Base-by-base conservation (phyloP, 768 basidiomycete species). In the Clitopilus passeckerianus region DNA sequence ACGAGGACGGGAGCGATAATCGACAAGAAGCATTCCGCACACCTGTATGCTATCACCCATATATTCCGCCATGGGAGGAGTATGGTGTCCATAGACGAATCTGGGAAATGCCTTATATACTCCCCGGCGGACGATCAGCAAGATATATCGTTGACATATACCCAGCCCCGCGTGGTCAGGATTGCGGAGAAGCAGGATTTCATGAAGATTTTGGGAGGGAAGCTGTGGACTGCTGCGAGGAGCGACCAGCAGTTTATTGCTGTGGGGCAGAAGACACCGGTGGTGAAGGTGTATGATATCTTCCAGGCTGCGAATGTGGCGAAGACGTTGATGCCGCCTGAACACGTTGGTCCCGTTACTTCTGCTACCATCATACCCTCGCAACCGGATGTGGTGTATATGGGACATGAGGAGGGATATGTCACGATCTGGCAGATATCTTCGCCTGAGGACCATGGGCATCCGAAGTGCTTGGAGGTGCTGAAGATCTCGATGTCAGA, bases 371-470 rank as follows among this genome's bases (percentile, higher is more conserved):
- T 91, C 33, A 70, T 98, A 6, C 87, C 91, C 0, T 82, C 86
- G 0, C 77, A 83, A 18, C 86, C 87, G 0, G 77, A 82, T 1
- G 71, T 77, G 27, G 89, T 92, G 37, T 97, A 88, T 65, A 76
- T 99, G 34, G 94, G 91, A 0, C 96, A 99, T 65, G 95, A 98
- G 71, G 94, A 90, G 43, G 96, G 96, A 0, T 87, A 81, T 66
- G 79, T 98, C 62, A 89, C 87, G 1, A 76, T 95, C n/a, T 99
- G 97, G 95, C 18, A 50, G 20, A 20, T 50, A 1, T 65, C 73
- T 22, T 61, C 84, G 9, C 75, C 77, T 1, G 78, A 80, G 0
- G 74, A 72, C 1, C 86, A 84, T 60, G 84, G 82, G 41, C 75
- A 79, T 46, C 89, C 90, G 0, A 69, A 68, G 7, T 96, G 91